A percentile compares a stretch with the other conserved stretches of the same genome.
Evolutionary conservation across 2,329 filamentous ascomycete genomes (phyloP).

Genomic region (Aspergillus pseudonomiae): DNA sequence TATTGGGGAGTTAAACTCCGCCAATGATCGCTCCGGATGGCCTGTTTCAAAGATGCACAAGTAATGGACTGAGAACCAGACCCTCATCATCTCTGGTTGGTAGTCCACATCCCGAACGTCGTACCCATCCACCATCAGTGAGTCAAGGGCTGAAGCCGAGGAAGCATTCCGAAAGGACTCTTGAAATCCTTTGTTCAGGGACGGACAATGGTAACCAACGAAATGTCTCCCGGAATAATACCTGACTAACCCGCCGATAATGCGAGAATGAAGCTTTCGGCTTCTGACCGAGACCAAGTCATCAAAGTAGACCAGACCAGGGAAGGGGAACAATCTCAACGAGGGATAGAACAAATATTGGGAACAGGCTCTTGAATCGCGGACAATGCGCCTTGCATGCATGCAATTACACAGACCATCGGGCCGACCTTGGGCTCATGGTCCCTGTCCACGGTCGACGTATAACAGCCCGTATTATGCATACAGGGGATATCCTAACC

Average conservation of each 20-base stretch:
- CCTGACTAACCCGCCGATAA: background rate
- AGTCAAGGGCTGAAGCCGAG: background rate
- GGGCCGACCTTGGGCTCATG: constrained; percentile 2
- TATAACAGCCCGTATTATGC: background rate
- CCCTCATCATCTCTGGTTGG: too few relatives aligned
- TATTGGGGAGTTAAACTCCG: constrained; percentile 2
- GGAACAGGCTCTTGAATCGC: background rate
- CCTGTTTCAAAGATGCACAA: background rate
- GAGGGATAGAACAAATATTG: background rate
- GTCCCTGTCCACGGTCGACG: background rate
- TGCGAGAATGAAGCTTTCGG: background rate
- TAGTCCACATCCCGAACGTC: too few relatives aligned
- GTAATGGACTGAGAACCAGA: background rate
- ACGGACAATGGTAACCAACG: background rate
- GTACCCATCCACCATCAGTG: background rate
- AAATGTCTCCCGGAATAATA: background rate
- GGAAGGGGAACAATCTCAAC: background rate
- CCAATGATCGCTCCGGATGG: background rate
- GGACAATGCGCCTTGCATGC: constrained; percentile 6
- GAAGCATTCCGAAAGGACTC: background rate
- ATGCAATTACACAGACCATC: constrained; percentile 7
- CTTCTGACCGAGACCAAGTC: background rate
- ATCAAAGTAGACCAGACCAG: background rate
- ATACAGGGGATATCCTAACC: background rate
- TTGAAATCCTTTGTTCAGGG: background rate